Base-by-base conservation (phyloP, 202 grass and related monocot genomes). In the Panicum virgatum region DNA sequence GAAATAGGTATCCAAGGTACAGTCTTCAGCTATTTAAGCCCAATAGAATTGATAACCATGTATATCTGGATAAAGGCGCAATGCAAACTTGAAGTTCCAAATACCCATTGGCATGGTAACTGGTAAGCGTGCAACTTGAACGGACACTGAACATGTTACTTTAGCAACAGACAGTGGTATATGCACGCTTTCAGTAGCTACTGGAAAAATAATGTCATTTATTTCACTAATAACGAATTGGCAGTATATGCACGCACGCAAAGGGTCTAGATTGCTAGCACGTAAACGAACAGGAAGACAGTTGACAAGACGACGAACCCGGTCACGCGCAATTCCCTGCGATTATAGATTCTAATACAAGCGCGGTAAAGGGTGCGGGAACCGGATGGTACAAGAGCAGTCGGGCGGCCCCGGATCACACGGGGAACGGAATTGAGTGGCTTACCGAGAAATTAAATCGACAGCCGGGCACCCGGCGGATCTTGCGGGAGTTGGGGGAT, bases 381-480 rank as follows among this genome's bases (percentile, higher is more conserved):
- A 76, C 20, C 40, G 40, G 71, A 19, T 2, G 69, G 42, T 14
- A 30, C 54, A n/a, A n/a, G 74, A 23, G 22, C 20, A 22, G 29
- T 52, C 14, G 74, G 50, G 22, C 11, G 75, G 45, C 54, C n/a
- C 3, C 56, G 65, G 74, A 46, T 78, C 32, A 78, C 47, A 7
- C 56, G 34, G 53, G 66, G 23, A 60, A 44, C 2, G 46, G 12
- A 65, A 40, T 40, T 65, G 45, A 52, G 30, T 9, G 63, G 45
- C 54, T 63, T 87, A 63, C 58, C 12, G 37, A 45, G 43, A n/a
- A n/a, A n/a, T n/a, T n/a, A 15, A 67, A 71, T 47, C 60, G 37
- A 18, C 34, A 19, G 3, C 32, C 32, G 32, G 32, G 32, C 32
- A 10, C 7, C 40, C 6, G 58, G 75, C 43, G 48, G 61, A 53